Percentiles rank a stretch among this genome's conserved stretches.
Evolutionary conservation across 148 eudicot species (phyloP).

Genomic region (Tetragonia tetragonoides): DNA sequence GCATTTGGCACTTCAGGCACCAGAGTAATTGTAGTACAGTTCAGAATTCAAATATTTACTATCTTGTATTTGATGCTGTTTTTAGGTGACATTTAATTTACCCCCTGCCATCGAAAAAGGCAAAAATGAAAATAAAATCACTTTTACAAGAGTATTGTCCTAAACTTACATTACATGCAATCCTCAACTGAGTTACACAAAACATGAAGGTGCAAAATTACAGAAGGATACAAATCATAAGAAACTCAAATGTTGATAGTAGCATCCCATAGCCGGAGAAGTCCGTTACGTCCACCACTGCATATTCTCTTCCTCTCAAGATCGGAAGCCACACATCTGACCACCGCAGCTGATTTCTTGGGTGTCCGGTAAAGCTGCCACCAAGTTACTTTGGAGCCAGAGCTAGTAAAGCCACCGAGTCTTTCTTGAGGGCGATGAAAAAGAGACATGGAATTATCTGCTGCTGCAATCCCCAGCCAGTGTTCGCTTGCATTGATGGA

Average conservation of each 20-base stretch:
- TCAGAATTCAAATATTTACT: too few relatives aligned
- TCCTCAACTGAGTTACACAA: too few relatives aligned
- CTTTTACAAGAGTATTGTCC: too few relatives aligned
- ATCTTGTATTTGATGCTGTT: too few relatives aligned
- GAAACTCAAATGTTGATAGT: conserved; percentile 70
- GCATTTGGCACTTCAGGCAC: too few relatives aligned
- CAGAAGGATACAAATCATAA: not conserved
- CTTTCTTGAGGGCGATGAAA: conserved; percentile 92
- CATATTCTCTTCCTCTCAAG: conserved; percentile 97
- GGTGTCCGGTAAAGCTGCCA: conserved; percentile 99
- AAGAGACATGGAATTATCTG: conserved; percentile 95
- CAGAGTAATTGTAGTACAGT: too few relatives aligned
- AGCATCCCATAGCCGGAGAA: conserved; percentile 93
- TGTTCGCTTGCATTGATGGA: conserved; percentile 85
- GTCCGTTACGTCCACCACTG: conserved; percentile 90
- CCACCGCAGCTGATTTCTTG: conserved; percentile 81
- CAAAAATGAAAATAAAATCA: too few relatives aligned
- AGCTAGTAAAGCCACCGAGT: conserved; percentile 57
- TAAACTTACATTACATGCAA: too few relatives aligned
- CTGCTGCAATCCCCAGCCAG: conserved; percentile 95
- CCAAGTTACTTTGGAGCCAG: conserved; percentile 69
- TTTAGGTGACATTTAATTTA: too few relatives aligned
- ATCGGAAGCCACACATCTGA: conserved; percentile 79
- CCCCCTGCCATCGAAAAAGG: too few relatives aligned
- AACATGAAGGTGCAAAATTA: conserved; percentile 11